Conservation (phyloP, 2,329 filamentous ascomycete genomes). For the Ceratocystis colombiana region DNA sequence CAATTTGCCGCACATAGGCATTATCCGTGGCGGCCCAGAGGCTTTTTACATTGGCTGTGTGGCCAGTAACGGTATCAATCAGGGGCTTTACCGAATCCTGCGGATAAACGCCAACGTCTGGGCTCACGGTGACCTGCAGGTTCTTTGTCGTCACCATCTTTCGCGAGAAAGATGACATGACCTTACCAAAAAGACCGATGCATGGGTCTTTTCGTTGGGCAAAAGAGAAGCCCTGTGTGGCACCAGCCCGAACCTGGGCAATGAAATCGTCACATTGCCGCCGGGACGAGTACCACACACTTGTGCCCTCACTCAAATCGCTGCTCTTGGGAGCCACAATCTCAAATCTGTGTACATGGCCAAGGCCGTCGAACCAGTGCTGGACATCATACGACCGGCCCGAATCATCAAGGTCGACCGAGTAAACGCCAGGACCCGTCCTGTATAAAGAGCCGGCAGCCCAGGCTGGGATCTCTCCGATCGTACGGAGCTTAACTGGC, state of each 20-base stretch:
- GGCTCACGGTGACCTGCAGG: constrained; percentile 54
- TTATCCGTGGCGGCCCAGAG: constrained; percentile 51
- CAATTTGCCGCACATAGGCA: constrained; percentile 48
- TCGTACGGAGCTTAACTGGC: constrained; percentile 53
- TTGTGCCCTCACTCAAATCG: too few relatives aligned
- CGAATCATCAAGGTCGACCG: constrained; percentile 37
- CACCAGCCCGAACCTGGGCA: constrained; percentile 51
- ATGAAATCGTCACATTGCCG: constrained; percentile 55
- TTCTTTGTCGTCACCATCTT: constrained; percentile 40
- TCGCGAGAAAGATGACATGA: constrained; percentile 50
- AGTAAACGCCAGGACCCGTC: constrained; percentile 59
- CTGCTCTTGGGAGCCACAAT: constrained; percentile 40
- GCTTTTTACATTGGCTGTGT: constrained; percentile 36
- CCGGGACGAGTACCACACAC: constrained; percentile 61
- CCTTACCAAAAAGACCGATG: constrained; percentile 60
- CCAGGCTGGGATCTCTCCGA: constrained; percentile 59
- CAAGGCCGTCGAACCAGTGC: constrained; percentile 77
- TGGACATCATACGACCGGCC: constrained; percentile 44
- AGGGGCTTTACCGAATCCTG: constrained; percentile 27
- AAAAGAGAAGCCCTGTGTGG: constrained; percentile 50
- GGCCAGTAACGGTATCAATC: constrained; percentile 29
- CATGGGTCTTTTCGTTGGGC: constrained; percentile 65
- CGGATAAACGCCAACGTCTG: constrained; percentile 49
- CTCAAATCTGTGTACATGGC: constrained; percentile 61
- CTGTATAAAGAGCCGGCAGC: constrained; percentile 62